Percentiles rank a stretch among this genome's conserved stretches.
Conservation (phyloP, 1,284 basidiomycete genomes). For the Malassezia caprae region DNA sequence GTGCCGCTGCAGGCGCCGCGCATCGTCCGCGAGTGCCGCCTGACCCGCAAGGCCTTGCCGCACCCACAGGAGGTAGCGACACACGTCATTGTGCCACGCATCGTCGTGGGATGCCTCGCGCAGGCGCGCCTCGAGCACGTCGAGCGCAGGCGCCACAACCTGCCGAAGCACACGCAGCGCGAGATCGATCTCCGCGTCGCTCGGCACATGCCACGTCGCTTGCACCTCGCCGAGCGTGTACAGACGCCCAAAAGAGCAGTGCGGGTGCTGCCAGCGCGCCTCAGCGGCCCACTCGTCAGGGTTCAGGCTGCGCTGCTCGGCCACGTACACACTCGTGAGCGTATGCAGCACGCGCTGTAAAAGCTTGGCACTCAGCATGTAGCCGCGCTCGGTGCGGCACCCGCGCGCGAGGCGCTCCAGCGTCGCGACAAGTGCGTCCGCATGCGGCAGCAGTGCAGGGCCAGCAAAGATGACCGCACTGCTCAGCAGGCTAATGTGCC, state of each 20-base stretch:
- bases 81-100: slow-evolving; percentile 81
- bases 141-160: slow-evolving; percentile 59
- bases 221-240: slow-evolving; percentile 70
- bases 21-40: slow-evolving; percentile 56
- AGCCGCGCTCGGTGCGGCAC: slow-evolving; percentile 81
- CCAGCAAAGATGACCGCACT: slow-evolving; percentile 32
- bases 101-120: slow-evolving; percentile 16
- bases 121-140: slow-evolving; percentile 11
- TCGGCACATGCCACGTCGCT: slow-evolving; percentile 81
- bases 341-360: slow-evolving; percentile 69
- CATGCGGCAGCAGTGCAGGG: slow-evolving; percentile 57
- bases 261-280: slow-evolving; percentile 67
- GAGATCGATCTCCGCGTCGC: slow-evolving; percentile 65
- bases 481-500: slow-evolving; percentile 56
- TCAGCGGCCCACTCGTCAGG: slow-evolving; percentile 67
- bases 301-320: slow-evolving; percentile 75
- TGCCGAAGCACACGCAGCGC: slow-evolving; percentile 67
- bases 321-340: slow-evolving; percentile 66
- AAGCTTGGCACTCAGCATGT: slow-evolving; percentile 68
- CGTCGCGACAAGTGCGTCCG: slow-evolving; percentile 60
- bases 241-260: slow-evolving; percentile 70
- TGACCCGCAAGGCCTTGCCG: slow-evolving; percentile 64
- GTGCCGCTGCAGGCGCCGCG: slow-evolving; percentile 55
- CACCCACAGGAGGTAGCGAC: slow-evolving; percentile 58
- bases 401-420: slow-evolving; percentile 63